Conservation (phyloP, 306 rosid genomes). For the Mucuna pruriens region DNA sequence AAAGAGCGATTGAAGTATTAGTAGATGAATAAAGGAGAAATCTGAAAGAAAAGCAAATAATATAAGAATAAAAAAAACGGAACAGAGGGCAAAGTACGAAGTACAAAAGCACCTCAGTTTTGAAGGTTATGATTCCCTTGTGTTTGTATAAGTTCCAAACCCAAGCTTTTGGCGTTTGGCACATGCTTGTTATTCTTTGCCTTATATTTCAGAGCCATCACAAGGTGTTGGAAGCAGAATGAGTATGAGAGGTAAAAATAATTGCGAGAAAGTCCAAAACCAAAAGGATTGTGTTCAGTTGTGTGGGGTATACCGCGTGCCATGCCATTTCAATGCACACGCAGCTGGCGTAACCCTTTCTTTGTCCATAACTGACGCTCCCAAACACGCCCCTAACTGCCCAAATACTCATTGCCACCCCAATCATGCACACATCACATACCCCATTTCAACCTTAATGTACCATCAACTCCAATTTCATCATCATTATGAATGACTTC, state of each 20-base stretch:
- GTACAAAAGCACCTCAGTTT: not conserved
- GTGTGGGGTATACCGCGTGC: slow-evolving; percentile 51
- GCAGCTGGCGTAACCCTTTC: slow-evolving; percentile 15
- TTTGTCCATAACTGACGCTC: slow-evolving; percentile 28
- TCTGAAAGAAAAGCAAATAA: not conserved
- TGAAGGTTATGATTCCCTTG: slow-evolving; percentile 39
- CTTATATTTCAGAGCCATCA: slow-evolving; percentile 38
- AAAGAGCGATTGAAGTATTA: not conserved
- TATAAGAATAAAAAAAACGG: not conserved
- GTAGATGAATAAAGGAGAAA: slow-evolving; percentile 11
- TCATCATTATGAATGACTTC: slow-evolving; percentile 39
- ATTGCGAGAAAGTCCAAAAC: slow-evolving; percentile 40
- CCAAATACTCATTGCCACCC: slow-evolving; percentile 44
- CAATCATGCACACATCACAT: slow-evolving; percentile 49
- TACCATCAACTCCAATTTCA: slow-evolving; percentile 49
- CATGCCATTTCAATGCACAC: slow-evolving; percentile 48
- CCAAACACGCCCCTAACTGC: slow-evolving; percentile 11
- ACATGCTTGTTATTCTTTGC: slow-evolving; percentile 41
- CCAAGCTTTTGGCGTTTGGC: slow-evolving; percentile 52
- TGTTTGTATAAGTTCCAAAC: slow-evolving; percentile 50
- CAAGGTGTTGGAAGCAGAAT: slow-evolving; percentile 5
- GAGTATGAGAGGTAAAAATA: slow-evolving; percentile 28
- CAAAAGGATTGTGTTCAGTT: not conserved
- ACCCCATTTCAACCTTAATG: slow-evolving; percentile 49
- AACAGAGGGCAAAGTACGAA: not conserved